Evolutionary conservation across 2,329 filamentous ascomycete genomes (phyloP).

Genomic region (Aureobasidium sp.): DNA sequence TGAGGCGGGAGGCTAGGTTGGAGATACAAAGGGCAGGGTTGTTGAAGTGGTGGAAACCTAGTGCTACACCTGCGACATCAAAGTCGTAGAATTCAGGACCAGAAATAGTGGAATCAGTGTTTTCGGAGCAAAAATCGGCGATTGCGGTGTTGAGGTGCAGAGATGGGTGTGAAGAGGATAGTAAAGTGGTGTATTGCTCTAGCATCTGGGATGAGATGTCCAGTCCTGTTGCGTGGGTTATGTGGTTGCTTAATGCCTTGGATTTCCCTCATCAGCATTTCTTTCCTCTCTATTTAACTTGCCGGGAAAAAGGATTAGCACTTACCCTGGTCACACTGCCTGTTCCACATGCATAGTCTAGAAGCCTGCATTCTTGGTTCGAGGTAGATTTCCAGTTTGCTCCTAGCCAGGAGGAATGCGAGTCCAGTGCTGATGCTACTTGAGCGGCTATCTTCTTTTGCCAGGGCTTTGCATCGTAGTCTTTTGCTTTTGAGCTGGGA

Average conservation of each 20-base stretch:
- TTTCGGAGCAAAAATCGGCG: constrained; percentile 32
- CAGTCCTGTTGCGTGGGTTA: constrained; percentile 26
- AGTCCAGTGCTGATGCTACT: constrained; percentile 24
- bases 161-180: background rate
- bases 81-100: constrained; percentile 30
- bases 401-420: constrained; percentile 25
- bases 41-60: constrained; percentile 41
- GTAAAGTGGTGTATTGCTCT: constrained; percentile 25
- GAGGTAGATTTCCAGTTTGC: constrained; percentile 20
- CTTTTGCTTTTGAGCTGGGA: constrained; percentile 25
- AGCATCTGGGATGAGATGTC: constrained; percentile 30
- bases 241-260: constrained; percentile 24
- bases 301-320: background rate
- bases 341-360: constrained; percentile 31
- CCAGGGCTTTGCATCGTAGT: constrained; percentile 28
- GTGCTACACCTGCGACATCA: constrained; percentile 37
- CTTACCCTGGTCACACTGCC: constrained; percentile 25
- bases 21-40: constrained; percentile 23
- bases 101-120: constrained; percentile 20
- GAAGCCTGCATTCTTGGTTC: constrained; percentile 18
- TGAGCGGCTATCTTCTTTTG: constrained; percentile 26
- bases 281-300: background rate
- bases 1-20: constrained; percentile 24
- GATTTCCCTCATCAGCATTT: background rate
- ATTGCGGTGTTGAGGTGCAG: constrained; percentile 22